phyloP scores from a whole-genome alignment of 1,139 yeast genomes.

The Hyphopichia wangnamkhiaoensis region DNA sequence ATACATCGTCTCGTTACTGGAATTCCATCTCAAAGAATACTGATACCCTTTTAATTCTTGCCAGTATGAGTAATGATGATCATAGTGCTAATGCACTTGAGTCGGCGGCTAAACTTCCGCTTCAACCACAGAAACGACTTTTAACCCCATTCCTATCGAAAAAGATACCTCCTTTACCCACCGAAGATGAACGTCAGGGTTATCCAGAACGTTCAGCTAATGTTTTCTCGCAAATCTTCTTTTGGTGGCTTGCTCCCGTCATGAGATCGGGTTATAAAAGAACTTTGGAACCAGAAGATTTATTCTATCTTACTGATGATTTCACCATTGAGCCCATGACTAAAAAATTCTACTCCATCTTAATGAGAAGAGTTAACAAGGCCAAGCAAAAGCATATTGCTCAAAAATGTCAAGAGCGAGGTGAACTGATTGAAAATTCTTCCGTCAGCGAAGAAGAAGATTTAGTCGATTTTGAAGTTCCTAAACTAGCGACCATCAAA shows the following conservation, averaged over 20 bases:
- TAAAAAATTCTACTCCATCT: constrained; percentile 24
- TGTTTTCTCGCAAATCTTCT: constrained; percentile 40
- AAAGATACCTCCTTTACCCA: constrained; percentile 39
- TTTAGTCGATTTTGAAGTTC: constrained; percentile 20
- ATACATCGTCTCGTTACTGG: no score
- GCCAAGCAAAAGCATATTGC: constrained; percentile 20
- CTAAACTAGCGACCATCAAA: constrained; percentile 19
- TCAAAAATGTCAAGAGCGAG: constrained; percentile 21
- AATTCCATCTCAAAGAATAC: no score
- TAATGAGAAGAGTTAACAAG: constrained; percentile 20
- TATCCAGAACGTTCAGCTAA: constrained; percentile 39
- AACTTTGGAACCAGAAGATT: constrained; percentile 48
- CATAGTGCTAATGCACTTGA: neutral
- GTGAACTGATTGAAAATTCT: constrained; percentile 23
- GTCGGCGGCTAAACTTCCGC: neutral
- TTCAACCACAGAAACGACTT: constrained; percentile 26
- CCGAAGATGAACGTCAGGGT: constrained; percentile 37
- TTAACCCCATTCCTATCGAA: constrained; percentile 32
- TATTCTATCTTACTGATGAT: constrained; percentile 40
- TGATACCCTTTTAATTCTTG: no score
- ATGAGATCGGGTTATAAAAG: constrained; percentile 52
- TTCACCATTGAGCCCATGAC: constrained; percentile 41
- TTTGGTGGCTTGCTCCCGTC: constrained; percentile 53
- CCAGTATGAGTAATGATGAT: neutral
- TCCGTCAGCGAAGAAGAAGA: constrained; percentile 23